Base-by-base conservation (phyloP, 495 filamentous ascomycete species). In the Pyronema omphalodes region DNA sequence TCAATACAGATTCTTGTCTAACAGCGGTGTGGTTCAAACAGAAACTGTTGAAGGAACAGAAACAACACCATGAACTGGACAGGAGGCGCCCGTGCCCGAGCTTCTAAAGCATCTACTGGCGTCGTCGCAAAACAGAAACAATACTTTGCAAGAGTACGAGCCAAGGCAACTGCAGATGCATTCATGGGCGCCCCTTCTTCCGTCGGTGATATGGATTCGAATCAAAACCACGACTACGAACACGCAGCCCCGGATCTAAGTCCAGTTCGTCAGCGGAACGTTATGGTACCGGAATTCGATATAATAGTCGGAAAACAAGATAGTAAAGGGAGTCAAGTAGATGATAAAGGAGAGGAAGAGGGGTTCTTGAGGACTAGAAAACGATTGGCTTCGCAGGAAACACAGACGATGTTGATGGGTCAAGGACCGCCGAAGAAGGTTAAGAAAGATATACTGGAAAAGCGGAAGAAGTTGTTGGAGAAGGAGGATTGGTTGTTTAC, bases 141-240 rank as follows among this genome's bases (percentile, higher is more conserved):
- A 37, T 57, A 44, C 49, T 57, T 57, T 57, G 55, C 55, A 3
- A 43, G 36, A 14, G 49, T 53, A 7, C 55, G 55, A 0, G 52
- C 52, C 15, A n/a, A 19, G 14, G 40, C 9, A 37, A 36, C 18
- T 3, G 11, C 19, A 9, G 23, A 11, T 7, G 19, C 52, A 1
- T 54, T 29, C 29, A 43, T 43, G 35, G 50, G 35, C 3, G 11
- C 17, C 17, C 7, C 34, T 3, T 18, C 34, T 37, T 54, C 52
- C 7, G 23, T 29, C 5, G 23, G 23, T 29, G 23, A 29, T 29
- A 29, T 29, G 5, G 23, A 29, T 5, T 14, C 52, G 15, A 12
- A 8, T 51, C 48, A 12, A 51, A 35, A 35, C 48, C 19, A 47
- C 7, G 19, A 47, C 44, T 12, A 47, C 19, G 14, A 47, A 47